A percentile compares a stretch with the other conserved stretches of the same genome.
phyloP scores from a whole-genome alignment of 352 stramenopile genomes.

The Globisporangium camurandrum region DNA sequence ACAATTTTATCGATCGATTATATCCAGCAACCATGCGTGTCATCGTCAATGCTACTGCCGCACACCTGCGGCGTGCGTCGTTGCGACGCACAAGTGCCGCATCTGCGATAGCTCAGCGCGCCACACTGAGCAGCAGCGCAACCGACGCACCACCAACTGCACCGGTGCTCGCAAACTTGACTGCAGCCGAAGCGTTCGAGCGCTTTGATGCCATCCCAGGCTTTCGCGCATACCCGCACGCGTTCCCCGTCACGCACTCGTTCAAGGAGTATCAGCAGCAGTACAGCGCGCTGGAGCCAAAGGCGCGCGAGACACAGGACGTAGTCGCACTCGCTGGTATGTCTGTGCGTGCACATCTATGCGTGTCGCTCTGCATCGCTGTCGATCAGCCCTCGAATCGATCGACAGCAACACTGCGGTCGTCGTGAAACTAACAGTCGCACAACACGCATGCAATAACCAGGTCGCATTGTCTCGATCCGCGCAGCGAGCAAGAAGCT shows the following conservation, averaged over 20 bases:
- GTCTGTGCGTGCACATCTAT: neutral
- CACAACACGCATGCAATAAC: conserved; percentile 1
- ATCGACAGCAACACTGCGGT: too few species aligned
- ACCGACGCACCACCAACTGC: neutral
- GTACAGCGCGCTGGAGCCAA: conserved; percentile 41
- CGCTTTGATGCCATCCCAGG: conserved; percentile 44
- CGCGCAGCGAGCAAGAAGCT: conserved; percentile 78
- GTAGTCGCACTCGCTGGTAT: conserved; percentile 48
- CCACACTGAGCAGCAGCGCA: neutral
- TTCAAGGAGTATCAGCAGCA: conserved; percentile 51
- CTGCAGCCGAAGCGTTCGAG: conserved; percentile 31
- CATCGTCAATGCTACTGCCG: too few species aligned
- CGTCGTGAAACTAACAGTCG: too few species aligned
- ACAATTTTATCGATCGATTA: too few species aligned
- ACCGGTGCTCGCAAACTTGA: conserved; percentile 7
- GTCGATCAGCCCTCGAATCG: too few species aligned
- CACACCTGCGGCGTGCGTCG: too few species aligned
- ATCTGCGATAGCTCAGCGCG: neutral
- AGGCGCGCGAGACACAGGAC: conserved; percentile 48
- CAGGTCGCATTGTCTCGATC: conserved; percentile 69
- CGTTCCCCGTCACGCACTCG: conserved; percentile 61
- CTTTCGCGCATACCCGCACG: conserved; percentile 58
- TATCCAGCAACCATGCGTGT: too few species aligned
- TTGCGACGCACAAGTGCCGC: too few species aligned
- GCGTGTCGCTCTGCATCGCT: neutral